Evolutionary conservation across 257 asterid species (phyloP).

Genomic region (Solanum sejunctum): DNA sequence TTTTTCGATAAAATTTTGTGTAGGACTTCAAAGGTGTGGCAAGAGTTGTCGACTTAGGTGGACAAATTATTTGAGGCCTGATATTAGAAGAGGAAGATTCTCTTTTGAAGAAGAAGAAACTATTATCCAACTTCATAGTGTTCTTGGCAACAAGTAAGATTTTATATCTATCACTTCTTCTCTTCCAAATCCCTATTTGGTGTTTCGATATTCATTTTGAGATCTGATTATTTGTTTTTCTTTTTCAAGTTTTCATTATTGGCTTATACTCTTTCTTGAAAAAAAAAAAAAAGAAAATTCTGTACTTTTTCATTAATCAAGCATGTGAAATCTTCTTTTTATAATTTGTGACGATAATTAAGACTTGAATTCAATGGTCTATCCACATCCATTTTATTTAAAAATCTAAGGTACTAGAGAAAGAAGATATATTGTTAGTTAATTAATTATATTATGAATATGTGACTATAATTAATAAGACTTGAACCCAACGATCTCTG

Average conservation of each 20-base stretch:
- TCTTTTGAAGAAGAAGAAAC: constrained; percentile 83
- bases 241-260: background rate
- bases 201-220: background rate
- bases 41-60: constrained; percentile 85
- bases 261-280: background rate
- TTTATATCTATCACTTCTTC: background rate
- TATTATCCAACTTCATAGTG: constrained; percentile 66
- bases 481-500: background rate
- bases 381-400: too few species aligned
- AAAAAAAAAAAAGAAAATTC: too few species aligned
- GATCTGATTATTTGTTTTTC: background rate
- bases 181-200: too few species aligned
- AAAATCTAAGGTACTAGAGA: too few species aligned
- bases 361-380: background rate
- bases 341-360: background rate
- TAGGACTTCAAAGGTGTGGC: constrained; percentile 78
- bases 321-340: background rate
- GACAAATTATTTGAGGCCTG: constrained; percentile 77
- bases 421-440: too few species aligned
- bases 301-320: background rate
- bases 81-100: constrained; percentile 77
- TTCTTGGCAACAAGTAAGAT: constrained; percentile 79
- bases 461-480: background rate
- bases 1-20: background rate
- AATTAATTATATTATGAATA: background rate